These are phyloP conservation scores for Pholiota molesta DNA, from an alignment of 768 basidiomycete genomes.

Conservation along the genomic window DNA sequence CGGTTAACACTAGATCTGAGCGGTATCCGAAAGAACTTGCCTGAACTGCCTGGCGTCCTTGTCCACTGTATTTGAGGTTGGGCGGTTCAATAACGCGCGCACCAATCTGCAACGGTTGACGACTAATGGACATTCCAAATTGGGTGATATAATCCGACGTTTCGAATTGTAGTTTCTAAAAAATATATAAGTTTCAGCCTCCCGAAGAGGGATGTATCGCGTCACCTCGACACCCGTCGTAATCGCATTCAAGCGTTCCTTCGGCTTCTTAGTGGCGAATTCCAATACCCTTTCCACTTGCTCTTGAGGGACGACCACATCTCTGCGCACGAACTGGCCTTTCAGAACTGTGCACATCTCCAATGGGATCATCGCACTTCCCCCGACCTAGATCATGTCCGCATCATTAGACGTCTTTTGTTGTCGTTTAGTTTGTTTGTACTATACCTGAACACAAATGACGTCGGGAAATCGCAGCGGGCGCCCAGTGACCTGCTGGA, in stretches of 20 bases:
- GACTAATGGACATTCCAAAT: constrained; percentile 65
- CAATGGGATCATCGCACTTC: constrained; percentile 64
- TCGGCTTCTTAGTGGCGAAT: constrained; percentile 69
- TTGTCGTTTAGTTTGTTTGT: constrained; percentile 2
- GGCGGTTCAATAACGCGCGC: constrained; percentile 67
- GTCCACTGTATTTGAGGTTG: constrained; percentile 62
- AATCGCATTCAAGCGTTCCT: constrained; percentile 27
- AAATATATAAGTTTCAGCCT: neutral
- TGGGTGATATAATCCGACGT: constrained; percentile 72
- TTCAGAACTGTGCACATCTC: constrained; percentile 50
- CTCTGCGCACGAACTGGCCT: neutral
- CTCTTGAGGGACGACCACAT: neutral
- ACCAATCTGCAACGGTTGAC: constrained; percentile 50
- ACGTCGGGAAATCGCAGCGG: constrained; percentile 50
- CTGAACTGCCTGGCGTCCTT: constrained; percentile 53
- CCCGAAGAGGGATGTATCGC: neutral
- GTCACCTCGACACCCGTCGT: neutral
- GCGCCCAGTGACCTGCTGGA: constrained; percentile 19
- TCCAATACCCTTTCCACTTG: constrained; percentile 60
- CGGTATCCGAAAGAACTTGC: constrained; percentile 36
- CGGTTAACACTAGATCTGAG: constrained; percentile 8
- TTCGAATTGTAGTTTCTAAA: constrained; percentile 61
- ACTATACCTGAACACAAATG: constrained; percentile 57
- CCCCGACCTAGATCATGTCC: constrained; percentile 48
- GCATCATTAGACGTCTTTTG: neutral